A percentile compares a stretch with the other conserved stretches of the same genome.
phyloP scores from a whole-genome alignment of 2,329 filamentous ascomycete species.

The Colletotrichum cordylinicola region DNA sequence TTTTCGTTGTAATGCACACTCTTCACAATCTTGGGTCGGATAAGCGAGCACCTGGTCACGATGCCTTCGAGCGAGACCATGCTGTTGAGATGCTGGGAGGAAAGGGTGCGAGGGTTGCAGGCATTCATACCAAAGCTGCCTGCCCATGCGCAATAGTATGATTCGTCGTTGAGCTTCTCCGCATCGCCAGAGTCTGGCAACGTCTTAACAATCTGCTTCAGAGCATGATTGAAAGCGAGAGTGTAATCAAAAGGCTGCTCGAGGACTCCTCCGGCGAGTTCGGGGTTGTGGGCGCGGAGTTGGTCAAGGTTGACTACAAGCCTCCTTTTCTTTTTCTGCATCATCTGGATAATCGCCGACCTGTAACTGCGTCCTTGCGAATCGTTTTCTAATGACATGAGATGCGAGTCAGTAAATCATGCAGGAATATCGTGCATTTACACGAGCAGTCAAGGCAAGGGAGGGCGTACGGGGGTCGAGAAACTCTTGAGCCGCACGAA shows the following conservation, averaged over 20 bases:
- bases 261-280: slow-evolving; percentile 80
- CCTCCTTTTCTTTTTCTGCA: slow-evolving; percentile 70
- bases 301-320: slow-evolving; percentile 84
- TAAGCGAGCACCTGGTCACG: slow-evolving; percentile 93
- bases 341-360: slow-evolving; percentile 83
- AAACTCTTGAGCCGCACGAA: slow-evolving; percentile 89
- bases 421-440: slow-evolving; percentile 19
- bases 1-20: slow-evolving; percentile 96
- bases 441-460: neutral
- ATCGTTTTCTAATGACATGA: slow-evolving; percentile 43
- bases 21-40: slow-evolving; percentile 96
- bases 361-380: slow-evolving; percentile 75
- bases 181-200: slow-evolving; percentile 77
- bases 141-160: slow-evolving; percentile 97
- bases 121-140: slow-evolving; percentile 95
- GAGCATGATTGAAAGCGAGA: slow-evolving; percentile 85
- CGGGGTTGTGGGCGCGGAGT: slow-evolving; percentile 83
- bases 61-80: slow-evolving; percentile 99
- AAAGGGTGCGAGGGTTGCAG: slow-evolving; percentile 92
- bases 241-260: slow-evolving; percentile 87
- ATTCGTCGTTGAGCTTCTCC: slow-evolving; percentile 77
- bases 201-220: slow-evolving; percentile 87
- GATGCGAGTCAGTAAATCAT: neutral
- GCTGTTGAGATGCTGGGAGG: slow-evolving; percentile 87
- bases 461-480: slow-evolving; percentile 81